Conservation (phyloP, 208 protist genomes). For the Trypanosoma avium region DNA sequence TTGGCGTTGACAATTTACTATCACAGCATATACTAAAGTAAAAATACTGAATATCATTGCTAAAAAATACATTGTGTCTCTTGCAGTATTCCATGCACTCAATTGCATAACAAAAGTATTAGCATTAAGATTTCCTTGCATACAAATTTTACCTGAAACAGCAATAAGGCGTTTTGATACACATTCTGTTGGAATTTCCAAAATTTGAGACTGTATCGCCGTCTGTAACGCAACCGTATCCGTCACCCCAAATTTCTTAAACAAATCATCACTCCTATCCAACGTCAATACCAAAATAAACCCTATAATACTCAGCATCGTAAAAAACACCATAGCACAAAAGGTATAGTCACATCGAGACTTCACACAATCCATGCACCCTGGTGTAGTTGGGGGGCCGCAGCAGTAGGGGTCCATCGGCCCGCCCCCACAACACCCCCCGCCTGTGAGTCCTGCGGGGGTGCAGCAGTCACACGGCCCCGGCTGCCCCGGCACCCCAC, state of each 20-base stretch:
- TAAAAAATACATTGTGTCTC: slow-evolving; percentile 71
- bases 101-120: slow-evolving; percentile 65
- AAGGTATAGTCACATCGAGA: slow-evolving; percentile 72
- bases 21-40: slow-evolving; percentile 52
- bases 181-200: slow-evolving; percentile 2
- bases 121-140: slow-evolving; percentile 66
- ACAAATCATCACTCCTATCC: slow-evolving; percentile 50
- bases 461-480: slow-evolving; percentile 7
- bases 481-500: neutral
- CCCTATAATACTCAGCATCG: slow-evolving; percentile 45
- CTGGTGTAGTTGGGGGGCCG: slow-evolving; percentile 29
- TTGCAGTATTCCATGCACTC: slow-evolving; percentile 58
- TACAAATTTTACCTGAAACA: slow-evolving; percentile 53
- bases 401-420: slow-evolving; percentile 68
- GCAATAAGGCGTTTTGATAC: slow-evolving; percentile 36
- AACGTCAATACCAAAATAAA: slow-evolving; percentile 52
- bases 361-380: slow-evolving; percentile 45
- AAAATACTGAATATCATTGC: slow-evolving; percentile 61
- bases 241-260: slow-evolving; percentile 39
- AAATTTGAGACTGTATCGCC: slow-evolving; percentile 40
- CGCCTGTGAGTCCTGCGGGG: neutral
- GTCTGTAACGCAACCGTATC: slow-evolving; percentile 38
- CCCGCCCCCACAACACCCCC: neutral
- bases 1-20: slow-evolving; percentile 50
- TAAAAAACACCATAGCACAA: slow-evolving; percentile 50